Base-by-base conservation (phyloP, 2,329 filamentous ascomycete species). In the Penicillium occitanis region DNA sequence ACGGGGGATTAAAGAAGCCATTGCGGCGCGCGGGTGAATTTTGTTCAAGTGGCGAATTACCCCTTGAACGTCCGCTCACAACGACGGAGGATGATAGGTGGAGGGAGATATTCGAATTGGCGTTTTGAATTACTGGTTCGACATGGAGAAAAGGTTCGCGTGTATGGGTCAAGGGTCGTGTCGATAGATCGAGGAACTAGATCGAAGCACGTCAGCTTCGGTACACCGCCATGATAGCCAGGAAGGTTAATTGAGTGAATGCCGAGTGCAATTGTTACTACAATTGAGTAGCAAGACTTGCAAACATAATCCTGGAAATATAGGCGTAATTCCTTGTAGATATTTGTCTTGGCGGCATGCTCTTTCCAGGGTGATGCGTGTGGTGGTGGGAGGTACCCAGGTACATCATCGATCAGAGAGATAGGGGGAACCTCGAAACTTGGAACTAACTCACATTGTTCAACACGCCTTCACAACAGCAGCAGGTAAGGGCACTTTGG, bases 1-100 rank as follows among this genome's bases (percentile, higher is more conserved):
- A 69, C 82, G 81, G 63, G 84, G 83, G 40, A 86, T 80, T 60
- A 86, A 76, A 42, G 80, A 80, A 66, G 82, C 80, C 70, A 66
- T 66, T 48, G 61, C 44, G 13, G 64, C 25, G 80, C 82, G 76
- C 85, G 81, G 79, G 80, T 65, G 61, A 68, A 57, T 40, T 57
- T 25, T 10, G 53, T 40, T 40, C 53, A 14, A 57, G 53, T 57
- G 33, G 53, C 53, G 33, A 57, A 25, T 37, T 14, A 37, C 30
- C 53, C 53, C 53, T 57, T 57, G 53, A 57, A 37, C 53, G n/a
- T 57, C 53, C 33, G 33, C n/a, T 57, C 53, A 57, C 53, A 37
- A 37, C 53, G 53, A 37, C 19, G 30, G 19, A 57, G 33, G 7
- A 14, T 37, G 25, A 37, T 22, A 22, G 19, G 10, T 5, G 19